Evolutionary conservation across 148 eudicot genomes (phyloP).

Genomic region (Rhododendron molle): DNA sequence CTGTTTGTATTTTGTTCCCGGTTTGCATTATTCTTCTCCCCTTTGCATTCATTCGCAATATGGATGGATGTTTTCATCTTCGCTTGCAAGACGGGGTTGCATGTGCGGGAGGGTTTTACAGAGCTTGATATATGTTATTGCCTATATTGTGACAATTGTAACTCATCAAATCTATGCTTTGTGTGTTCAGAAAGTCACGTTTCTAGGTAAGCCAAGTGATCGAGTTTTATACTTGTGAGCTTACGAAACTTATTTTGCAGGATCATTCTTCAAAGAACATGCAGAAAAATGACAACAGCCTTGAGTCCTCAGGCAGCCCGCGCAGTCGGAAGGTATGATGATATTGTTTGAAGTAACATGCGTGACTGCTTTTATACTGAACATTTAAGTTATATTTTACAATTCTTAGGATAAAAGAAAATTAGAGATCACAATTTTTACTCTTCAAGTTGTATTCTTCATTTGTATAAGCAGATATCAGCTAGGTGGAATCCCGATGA

Average conservation of each 20-base stretch:
- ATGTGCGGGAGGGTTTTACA: too few relatives aligned
- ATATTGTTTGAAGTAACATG: background rate
- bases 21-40: background rate
- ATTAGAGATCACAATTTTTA: background rate
- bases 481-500: slow-evolving; percentile 56
- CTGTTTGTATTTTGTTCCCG: too few relatives aligned
- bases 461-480: slow-evolving; percentile 25
- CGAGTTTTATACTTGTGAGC: background rate
- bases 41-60: background rate
- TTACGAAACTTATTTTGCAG: slow-evolving; percentile 17
- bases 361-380: background rate
- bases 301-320: slow-evolving; percentile 34
- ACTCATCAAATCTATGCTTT: background rate
- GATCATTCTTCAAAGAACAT: slow-evolving; percentile 11
- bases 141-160: background rate
- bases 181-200: background rate
- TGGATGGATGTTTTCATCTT: too few relatives aligned
- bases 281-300: slow-evolving; percentile 24
- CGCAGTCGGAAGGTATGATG: slow-evolving; percentile 16
- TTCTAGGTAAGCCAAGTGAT: background rate
- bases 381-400: background rate
- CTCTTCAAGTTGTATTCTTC: background rate
- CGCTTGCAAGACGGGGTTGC: background rate
- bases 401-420: background rate
- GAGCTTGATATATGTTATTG: background rate